Evolutionary conservation across 352 stramenopile species (phyloP).

Genomic region (Phytopythium litorale): DNA sequence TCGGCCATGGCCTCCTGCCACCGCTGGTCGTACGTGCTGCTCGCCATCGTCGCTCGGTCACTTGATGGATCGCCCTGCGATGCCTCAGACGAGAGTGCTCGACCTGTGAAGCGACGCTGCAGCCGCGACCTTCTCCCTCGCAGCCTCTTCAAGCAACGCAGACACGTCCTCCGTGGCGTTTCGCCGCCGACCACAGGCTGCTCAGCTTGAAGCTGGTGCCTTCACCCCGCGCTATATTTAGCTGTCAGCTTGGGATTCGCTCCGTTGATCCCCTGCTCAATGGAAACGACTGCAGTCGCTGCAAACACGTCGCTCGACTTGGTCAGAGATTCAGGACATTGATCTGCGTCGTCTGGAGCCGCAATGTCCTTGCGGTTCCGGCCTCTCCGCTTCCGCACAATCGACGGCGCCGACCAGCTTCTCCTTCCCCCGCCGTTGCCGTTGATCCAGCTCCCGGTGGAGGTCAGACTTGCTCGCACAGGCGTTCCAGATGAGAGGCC

Average conservation of each 20-base stretch:
- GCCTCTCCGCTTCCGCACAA: slow-evolving; percentile 5
- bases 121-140: not conserved
- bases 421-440: slow-evolving; percentile 55
- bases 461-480: slow-evolving; percentile 34
- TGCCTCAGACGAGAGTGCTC: not conserved
- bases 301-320: not conserved
- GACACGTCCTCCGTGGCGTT: not conserved
- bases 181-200: not conserved
- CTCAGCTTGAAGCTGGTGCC: not conserved
- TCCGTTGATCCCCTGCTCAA: not conserved
- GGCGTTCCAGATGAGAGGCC: slow-evolving; percentile 35
- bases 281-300: not conserved
- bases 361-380: slow-evolving; percentile 1
- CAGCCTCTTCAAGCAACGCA: not conserved
- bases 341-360: not conserved
- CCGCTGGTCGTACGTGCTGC: slow-evolving; percentile 81
- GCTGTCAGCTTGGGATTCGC: not conserved
- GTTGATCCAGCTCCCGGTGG: slow-evolving; percentile 52
- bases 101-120: not conserved
- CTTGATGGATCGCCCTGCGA: not conserved
- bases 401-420: slow-evolving; percentile 17
- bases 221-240: not conserved
- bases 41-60: slow-evolving; percentile 19
- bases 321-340: no score
- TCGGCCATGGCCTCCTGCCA: slow-evolving; percentile 93